Conservation (phyloP, 192 early-diverging fungal genomes). For the Chytriomyces sp. region DNA sequence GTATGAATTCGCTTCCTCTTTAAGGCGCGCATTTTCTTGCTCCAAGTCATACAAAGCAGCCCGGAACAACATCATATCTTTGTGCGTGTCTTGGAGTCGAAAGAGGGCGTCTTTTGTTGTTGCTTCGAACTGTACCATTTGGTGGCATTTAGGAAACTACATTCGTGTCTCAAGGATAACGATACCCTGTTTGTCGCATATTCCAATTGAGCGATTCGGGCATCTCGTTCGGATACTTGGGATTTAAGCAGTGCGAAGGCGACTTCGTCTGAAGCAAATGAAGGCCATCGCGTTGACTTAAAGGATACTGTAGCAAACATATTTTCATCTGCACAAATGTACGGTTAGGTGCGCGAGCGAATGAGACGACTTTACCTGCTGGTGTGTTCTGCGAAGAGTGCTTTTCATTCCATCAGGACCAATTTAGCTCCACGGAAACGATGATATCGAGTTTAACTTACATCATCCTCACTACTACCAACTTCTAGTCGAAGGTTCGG, state of each 20-base stretch:
- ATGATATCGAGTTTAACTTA: too few species aligned
- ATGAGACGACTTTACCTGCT: too few species aligned
- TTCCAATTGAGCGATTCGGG: neutral
- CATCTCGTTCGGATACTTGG: neutral
- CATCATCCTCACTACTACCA: too few species aligned
- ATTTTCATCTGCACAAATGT: too few species aligned
- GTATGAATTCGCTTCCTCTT: neutral
- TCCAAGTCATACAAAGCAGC: neutral
- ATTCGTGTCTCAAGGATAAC: neutral
- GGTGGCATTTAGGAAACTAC: neutral
- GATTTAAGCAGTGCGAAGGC: neutral
- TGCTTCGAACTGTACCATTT: neutral
- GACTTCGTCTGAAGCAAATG: neutral
- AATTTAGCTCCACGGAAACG: too few species aligned
- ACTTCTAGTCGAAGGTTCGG: too few species aligned
- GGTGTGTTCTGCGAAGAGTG: too few species aligned
- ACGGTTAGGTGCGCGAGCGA: too few species aligned
- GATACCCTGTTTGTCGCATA: neutral
- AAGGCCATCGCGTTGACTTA: neutral
- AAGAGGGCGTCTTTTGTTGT: neutral
- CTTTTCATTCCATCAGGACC: too few species aligned
- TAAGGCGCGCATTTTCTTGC: conserved; percentile 5
- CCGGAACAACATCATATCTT: neutral
- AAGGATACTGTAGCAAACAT: too few species aligned
- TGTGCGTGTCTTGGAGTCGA: neutral